Evolutionary conservation across 192 early-diverging fungal species (phyloP).

Genomic region (Rhizophagus prolifer): DNA sequence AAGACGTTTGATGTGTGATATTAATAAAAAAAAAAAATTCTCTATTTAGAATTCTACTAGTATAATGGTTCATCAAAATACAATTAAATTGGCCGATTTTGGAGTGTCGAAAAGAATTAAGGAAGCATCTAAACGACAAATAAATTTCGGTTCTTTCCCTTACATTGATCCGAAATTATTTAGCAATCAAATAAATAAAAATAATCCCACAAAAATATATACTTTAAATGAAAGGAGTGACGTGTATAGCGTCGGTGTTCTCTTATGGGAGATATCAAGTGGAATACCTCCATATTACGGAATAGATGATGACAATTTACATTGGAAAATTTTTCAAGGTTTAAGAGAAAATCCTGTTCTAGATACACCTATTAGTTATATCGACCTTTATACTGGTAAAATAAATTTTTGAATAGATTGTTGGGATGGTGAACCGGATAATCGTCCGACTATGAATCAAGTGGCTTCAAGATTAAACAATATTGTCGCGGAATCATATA

Average conservation of each 20-base stretch:
- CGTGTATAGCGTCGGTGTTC: neutral
- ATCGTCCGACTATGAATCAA: neutral
- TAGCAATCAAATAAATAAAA: neutral
- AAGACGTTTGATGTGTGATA: neutral
- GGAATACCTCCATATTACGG: neutral
- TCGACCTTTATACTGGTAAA: neutral
- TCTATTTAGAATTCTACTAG: neutral
- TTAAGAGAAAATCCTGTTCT: neutral
- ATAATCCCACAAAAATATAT: neutral
- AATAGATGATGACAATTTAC: neutral
- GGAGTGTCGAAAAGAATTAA: neutral
- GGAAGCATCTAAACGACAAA: neutral
- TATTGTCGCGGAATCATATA: neutral
- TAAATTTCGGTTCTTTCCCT: neutral
- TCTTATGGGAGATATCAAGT: neutral
- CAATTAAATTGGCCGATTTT: neutral
- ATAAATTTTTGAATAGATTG: no score
- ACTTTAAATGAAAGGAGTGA: neutral
- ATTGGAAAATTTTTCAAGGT: neutral
- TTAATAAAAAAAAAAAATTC: neutral
- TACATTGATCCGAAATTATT: neutral
- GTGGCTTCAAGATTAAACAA: neutral
- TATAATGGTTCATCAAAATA: neutral
- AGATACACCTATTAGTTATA: neutral
- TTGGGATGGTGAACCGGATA: neutral